Percentiles rank a stretch among this genome's conserved stretches.
Conservation (phyloP, 352 stramenopile genomes). For the Phytopythium oedochilum region DNA sequence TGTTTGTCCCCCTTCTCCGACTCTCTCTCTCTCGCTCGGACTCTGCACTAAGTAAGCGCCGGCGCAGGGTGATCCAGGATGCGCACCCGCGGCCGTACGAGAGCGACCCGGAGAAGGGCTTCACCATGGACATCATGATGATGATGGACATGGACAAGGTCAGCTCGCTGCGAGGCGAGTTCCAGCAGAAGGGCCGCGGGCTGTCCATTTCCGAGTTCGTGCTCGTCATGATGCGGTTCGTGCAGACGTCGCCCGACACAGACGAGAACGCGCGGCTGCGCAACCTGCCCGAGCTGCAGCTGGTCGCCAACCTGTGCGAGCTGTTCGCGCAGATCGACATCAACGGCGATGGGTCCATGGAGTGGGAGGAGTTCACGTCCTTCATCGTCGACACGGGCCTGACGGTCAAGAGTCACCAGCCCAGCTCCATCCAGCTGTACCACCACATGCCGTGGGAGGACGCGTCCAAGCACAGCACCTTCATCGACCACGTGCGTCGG, state of each 20-base stretch:
- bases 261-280: conserved; percentile 66
- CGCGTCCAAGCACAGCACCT: conserved; percentile 80
- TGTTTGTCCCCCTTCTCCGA: neutral
- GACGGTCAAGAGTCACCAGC: conserved; percentile 76
- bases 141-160: conserved; percentile 90
- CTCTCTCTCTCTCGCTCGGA: neutral
- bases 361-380: conserved; percentile 91
- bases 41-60: neutral
- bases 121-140: conserved; percentile 92
- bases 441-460: conserved; percentile 77
- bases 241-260: conserved; percentile 42
- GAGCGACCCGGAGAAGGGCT: conserved; percentile 73
- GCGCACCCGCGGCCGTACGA: conserved; percentile 43
- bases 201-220: conserved; percentile 85
- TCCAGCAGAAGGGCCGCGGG: conserved; percentile 76
- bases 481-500: conserved; percentile 62
- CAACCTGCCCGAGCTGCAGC: conserved; percentile 62
- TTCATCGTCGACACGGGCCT: conserved; percentile 89
- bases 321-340: conserved; percentile 91
- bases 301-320: conserved; percentile 84
- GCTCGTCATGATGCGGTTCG: conserved; percentile 83
- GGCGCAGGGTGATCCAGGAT: conserved; percentile 11
- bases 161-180: conserved; percentile 75
- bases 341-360: conserved; percentile 89
- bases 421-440: conserved; percentile 87